Evolutionary conservation across 2,329 filamentous ascomycete species (phyloP).

Genomic region (Knoxdaviesia proteae): DNA sequence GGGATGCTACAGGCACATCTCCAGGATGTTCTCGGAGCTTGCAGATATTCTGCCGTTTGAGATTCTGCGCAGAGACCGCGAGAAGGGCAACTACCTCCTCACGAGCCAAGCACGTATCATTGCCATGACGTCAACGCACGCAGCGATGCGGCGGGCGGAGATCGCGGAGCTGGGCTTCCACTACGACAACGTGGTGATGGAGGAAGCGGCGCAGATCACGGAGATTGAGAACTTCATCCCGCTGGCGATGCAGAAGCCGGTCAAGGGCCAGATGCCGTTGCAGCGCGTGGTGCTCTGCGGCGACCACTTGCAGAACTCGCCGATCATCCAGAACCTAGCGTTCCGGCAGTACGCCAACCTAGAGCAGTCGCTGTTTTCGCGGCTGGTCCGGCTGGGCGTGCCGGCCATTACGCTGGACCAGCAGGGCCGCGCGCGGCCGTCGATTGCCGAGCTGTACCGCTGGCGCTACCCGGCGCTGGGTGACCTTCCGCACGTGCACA

Average conservation of each 20-base stretch:
- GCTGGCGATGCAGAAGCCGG: conserved; percentile 69
- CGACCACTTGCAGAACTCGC: conserved; percentile 92
- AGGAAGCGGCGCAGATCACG: conserved; percentile 94
- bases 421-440: conserved; percentile 75
- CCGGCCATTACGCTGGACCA: conserved; percentile 77
- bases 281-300: conserved; percentile 84
- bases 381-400: conserved; percentile 79
- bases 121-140: conserved; percentile 97
- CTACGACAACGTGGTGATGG: conserved; percentile 96
- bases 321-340: conserved; percentile 81
- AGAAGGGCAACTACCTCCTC: conserved; percentile 90
- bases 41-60: conserved; percentile 92
- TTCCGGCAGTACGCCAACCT: conserved; percentile 92
- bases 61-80: conserved; percentile 67
- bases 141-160: conserved; percentile 79
- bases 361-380: conserved; percentile 84
- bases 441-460: conserved; percentile 72
- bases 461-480: conserved; percentile 77
- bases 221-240: conserved; percentile 96
- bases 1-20: conserved; percentile 75
- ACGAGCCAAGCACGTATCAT: conserved; percentile 93
- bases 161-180: conserved; percentile 85
- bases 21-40: conserved; percentile 77
- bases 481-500: conserved; percentile 57
- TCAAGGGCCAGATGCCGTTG: conserved; percentile 50